Evolutionary conservation across 2,329 filamentous ascomycete species (phyloP).

Genomic region (Ophiocordyceps unilateralis): DNA sequence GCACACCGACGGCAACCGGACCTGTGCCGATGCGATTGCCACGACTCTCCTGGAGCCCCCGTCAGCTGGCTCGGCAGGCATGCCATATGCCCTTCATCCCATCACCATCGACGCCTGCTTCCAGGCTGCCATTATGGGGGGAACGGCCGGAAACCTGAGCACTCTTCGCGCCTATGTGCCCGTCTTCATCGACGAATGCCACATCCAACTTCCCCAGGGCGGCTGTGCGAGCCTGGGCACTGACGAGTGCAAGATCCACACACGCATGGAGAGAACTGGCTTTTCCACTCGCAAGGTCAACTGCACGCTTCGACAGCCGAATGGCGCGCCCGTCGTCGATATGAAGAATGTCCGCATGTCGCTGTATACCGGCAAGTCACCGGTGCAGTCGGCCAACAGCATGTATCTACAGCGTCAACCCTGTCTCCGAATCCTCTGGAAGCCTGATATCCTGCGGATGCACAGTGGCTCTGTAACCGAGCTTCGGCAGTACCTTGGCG

Average conservation of each 20-base stretch:
- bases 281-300: background rate
- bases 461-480: background rate
- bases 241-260: background rate
- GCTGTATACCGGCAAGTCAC: background rate
- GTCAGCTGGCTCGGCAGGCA: background rate
- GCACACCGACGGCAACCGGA: background rate
- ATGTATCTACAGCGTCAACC: background rate
- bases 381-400: background rate
- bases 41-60: background rate
- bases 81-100: constrained; percentile 3
- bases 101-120: constrained; percentile 3
- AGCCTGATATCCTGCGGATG: background rate
- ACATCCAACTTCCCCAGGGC: background rate
- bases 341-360: background rate
- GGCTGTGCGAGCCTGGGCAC: background rate
- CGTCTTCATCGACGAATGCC: constrained; percentile 2
- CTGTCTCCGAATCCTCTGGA: background rate
- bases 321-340: background rate
- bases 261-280: background rate
- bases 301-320: background rate
- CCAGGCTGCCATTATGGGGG: constrained; percentile 3
- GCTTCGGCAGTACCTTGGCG: background rate
- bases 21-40: background rate
- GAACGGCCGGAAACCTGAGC: constrained; percentile 1
- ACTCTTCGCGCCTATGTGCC: constrained; percentile 1